phyloP scores from a whole-genome alignment of 2,329 filamentous ascomycete species.

The Ophiostoma ips region DNA sequence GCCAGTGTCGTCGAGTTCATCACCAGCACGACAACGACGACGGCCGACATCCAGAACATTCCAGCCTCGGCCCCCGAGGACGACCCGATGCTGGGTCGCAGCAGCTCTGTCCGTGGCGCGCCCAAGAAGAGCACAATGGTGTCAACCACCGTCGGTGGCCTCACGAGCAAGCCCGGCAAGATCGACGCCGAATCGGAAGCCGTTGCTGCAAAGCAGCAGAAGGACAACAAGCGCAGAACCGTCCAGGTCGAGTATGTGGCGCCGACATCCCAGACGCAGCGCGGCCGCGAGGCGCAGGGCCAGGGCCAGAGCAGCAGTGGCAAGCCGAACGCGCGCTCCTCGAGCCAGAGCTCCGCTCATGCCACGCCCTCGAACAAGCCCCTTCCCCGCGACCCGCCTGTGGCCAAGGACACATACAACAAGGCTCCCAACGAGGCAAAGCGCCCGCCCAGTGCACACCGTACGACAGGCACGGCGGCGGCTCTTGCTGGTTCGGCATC shows the following conservation, averaged over 20 bases:
- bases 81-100: constrained; percentile 55
- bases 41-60: constrained; percentile 70
- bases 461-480: constrained; percentile 24
- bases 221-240: constrained; percentile 83
- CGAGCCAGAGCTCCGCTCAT: constrained; percentile 38
- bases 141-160: constrained; percentile 41
- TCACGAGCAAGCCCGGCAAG: constrained; percentile 60
- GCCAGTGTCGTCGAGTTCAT: constrained; percentile 95
- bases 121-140: constrained; percentile 46
- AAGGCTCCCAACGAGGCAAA: constrained; percentile 24
- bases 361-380: constrained; percentile 39
- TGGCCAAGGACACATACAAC: constrained; percentile 28
- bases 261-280: constrained; percentile 70
- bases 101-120: constrained; percentile 82
- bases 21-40: constrained; percentile 83
- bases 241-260: constrained; percentile 97
- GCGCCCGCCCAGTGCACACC: constrained; percentile 35
- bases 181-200: constrained; percentile 52
- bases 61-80: constrained; percentile 49
- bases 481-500: constrained; percentile 14
- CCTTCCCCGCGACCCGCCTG: constrained; percentile 42
- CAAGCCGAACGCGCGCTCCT: constrained; percentile 38
- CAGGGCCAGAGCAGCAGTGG: constrained; percentile 14
- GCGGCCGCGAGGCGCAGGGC: constrained; percentile 42
- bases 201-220: constrained; percentile 45